Conservation (phyloP, 2,329 filamentous ascomycete species). For the Arthrobotrys musiformis region DNA sequence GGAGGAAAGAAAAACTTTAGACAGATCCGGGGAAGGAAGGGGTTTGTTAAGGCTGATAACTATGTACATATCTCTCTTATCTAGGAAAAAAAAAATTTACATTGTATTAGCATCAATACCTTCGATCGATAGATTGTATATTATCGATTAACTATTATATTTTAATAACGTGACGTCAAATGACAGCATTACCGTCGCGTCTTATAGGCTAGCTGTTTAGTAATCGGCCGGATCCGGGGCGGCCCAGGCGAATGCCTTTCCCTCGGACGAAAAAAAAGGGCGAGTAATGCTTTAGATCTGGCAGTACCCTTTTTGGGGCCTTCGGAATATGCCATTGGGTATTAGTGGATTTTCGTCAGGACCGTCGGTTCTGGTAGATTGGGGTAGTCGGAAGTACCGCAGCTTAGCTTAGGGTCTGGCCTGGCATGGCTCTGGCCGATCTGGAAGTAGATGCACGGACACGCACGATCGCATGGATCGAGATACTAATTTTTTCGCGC, state of each 20-base stretch:
- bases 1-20: not conserved
- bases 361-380: not conserved
- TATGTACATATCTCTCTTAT: not conserved
- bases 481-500: not conserved
- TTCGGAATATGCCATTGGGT: constrained; percentile 7
- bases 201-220: not conserved
- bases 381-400: constrained; percentile 12
- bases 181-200: not conserved
- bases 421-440: not conserved
- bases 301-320: not conserved
- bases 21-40: not conserved
- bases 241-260: not conserved
- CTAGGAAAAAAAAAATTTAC: too few relatives aligned
- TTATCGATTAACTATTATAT: not conserved
- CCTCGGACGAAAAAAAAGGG: not conserved
- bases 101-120: not conserved
- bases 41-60: not conserved
- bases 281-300: not conserved
- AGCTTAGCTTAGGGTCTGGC: constrained; percentile 11
- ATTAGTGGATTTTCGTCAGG: not conserved
- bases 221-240: constrained; percentile 17
- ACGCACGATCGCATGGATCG: constrained; percentile 24
- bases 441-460: constrained; percentile 8
- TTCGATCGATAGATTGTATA: not conserved
- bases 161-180: not conserved